Conservation (phyloP, 768 basidiomycete species). For the Tylopilus felleus region DNA sequence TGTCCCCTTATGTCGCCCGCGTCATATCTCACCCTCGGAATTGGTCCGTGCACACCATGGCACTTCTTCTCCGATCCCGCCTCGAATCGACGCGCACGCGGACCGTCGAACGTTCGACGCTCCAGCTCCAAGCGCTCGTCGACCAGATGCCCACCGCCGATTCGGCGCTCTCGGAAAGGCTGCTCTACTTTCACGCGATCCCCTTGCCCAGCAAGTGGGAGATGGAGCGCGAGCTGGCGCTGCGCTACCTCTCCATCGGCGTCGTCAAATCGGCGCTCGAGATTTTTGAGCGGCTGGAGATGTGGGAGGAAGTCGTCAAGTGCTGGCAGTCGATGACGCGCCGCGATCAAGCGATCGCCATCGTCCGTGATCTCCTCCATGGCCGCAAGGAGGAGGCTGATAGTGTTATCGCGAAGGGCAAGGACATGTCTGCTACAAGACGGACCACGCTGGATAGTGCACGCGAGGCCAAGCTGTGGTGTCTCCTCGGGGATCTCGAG, state of each 20-base stretch:
- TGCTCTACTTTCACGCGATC: constrained; percentile 77
- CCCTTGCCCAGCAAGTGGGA: constrained; percentile 91
- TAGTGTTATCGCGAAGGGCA: constrained; percentile 58
- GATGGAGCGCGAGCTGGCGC: constrained; percentile 86
- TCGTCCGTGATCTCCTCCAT: constrained; percentile 83
- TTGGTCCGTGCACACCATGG: constrained; percentile 97
- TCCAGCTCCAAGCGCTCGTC: constrained; percentile 93
- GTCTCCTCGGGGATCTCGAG: constrained; percentile 90
- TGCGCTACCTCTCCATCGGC: constrained; percentile 78
- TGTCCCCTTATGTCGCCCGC: constrained; percentile 87
- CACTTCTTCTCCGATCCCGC: constrained; percentile 87
- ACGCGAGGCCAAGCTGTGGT: constrained; percentile 91
- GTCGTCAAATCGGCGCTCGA: constrained; percentile 88
- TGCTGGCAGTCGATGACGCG: constrained; percentile 84
- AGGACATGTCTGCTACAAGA: constrained; percentile 41
- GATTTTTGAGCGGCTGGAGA: constrained; percentile 91
- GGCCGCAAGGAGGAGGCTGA: constrained; percentile 86
- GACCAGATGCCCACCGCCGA: constrained; percentile 95
- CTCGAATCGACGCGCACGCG: constrained; percentile 86
- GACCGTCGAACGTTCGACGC: constrained; percentile 87
- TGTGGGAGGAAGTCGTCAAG: constrained; percentile 96
- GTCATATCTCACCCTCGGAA: constrained; percentile 88
- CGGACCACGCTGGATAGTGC: constrained; percentile 53
- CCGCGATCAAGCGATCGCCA: constrained; percentile 68
- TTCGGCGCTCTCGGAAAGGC: constrained; percentile 66